Percentiles rank a stretch among this genome's conserved stretches.
phyloP scores from a whole-genome alignment of 1,139 yeast species.

The Saccharomycopsis phalli region DNA sequence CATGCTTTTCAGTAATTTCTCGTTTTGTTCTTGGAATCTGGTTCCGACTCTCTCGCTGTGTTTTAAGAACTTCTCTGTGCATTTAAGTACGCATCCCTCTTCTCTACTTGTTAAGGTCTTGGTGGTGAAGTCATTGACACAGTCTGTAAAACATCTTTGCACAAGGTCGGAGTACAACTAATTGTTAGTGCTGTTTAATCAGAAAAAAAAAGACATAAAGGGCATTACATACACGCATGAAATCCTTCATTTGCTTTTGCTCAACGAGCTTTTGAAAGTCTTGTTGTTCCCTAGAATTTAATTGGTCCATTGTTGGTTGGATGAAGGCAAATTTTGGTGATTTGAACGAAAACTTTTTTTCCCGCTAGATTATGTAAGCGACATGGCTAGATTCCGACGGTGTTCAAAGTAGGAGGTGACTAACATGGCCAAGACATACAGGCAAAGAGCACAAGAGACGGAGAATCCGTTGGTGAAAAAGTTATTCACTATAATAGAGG shows the following conservation, averaged over 20 bases:
- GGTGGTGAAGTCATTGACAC: conserved; percentile 97
- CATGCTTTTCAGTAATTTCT: conserved; percentile 33
- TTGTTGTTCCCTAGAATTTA: conserved; percentile 90
- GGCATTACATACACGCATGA: conserved; percentile 52
- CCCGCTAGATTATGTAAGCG: not conserved
- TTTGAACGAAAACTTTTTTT: not conserved
- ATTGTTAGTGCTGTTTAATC: conserved; percentile 18
- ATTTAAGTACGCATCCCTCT: conserved; percentile 74
- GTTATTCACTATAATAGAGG: conserved; percentile 65
- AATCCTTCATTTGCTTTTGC: conserved; percentile 97
- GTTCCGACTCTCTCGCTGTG: conserved; percentile 98
- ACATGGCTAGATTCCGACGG: too few species aligned
- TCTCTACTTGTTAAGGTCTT: conserved; percentile 79
- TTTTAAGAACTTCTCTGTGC: conserved; percentile 95
- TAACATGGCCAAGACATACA: conserved; percentile 34
- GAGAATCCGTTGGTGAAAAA: conserved; percentile 73
- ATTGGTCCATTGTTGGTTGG: conserved; percentile 53
- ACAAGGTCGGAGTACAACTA: conserved; percentile 81
- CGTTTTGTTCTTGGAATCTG: conserved; percentile 96
- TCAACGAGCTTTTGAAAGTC: conserved; percentile 92
- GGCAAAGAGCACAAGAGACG: conserved; percentile 62
- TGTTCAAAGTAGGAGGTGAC: too few species aligned
- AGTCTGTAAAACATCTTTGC: conserved; percentile 93
- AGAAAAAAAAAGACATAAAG: not conserved
- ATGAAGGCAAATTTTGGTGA: not conserved